Conservation (phyloP, 768 basidiomycete species). For the Stropharia rugosoannulata region DNA sequence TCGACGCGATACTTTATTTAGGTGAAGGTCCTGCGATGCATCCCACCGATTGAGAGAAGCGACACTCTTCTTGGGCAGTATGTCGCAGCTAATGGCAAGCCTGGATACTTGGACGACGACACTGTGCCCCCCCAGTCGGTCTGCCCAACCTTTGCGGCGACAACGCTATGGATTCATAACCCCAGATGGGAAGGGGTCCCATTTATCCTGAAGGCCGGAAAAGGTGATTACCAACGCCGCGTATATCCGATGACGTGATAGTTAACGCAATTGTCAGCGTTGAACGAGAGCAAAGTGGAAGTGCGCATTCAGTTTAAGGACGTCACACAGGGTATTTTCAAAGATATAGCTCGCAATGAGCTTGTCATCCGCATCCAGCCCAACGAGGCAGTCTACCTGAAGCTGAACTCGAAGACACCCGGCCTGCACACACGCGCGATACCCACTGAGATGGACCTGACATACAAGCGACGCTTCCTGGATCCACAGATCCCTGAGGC, state of each 20-base stretch:
- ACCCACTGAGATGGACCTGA: slow-evolving; percentile 97
- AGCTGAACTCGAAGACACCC: slow-evolving; percentile 93
- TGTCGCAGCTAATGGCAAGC: slow-evolving; percentile 83
- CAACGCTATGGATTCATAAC: slow-evolving; percentile 89
- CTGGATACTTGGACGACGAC: slow-evolving; percentile 98
- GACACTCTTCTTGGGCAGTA: slow-evolving; percentile 96
- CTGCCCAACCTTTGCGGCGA: slow-evolving; percentile 94
- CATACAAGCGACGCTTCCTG: slow-evolving; percentile 93
- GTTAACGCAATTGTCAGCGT: slow-evolving; percentile 45
- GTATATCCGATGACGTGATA: neutral
- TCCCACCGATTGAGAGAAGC: slow-evolving; percentile 72
- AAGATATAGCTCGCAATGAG: slow-evolving; percentile 94
- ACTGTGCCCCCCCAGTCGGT: slow-evolving; percentile 91
- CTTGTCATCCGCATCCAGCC: slow-evolving; percentile 97
- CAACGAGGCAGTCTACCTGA: slow-evolving; percentile 94
- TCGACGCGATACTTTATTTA: slow-evolving; percentile 27
- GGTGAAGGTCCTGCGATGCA: slow-evolving; percentile 95
- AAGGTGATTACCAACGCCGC: slow-evolving; percentile 52
- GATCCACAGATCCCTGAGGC: slow-evolving; percentile 95
- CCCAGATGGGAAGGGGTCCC: slow-evolving; percentile 99
- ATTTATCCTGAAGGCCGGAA: slow-evolving; percentile 97
- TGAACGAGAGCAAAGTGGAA: slow-evolving; percentile 99
- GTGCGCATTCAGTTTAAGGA: slow-evolving; percentile 98
- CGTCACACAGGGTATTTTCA: slow-evolving; percentile 95
- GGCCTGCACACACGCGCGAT: slow-evolving; percentile 88